Percentiles rank a stretch among this genome's conserved stretches.
Evolutionary conservation across 768 basidiomycete genomes (phyloP).

Genomic region (Mycena maculata): DNA sequence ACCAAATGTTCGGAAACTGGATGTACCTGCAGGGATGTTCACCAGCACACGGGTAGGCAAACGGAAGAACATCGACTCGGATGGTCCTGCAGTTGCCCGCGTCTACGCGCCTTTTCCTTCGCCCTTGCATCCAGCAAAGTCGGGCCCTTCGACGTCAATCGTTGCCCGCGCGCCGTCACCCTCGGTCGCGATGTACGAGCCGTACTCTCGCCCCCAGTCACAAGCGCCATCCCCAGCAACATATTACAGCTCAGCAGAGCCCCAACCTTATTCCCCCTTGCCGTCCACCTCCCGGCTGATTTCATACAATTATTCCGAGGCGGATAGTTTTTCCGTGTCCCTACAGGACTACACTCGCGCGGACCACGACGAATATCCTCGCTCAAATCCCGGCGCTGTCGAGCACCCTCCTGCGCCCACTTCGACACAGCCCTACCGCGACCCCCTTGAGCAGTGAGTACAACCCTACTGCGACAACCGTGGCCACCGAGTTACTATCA

Average conservation of each 20-base stretch:
- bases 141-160: not conserved
- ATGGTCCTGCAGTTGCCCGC: conserved; percentile 38
- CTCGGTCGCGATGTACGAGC: conserved; percentile 26
- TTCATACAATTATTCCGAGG: conserved; percentile 12
- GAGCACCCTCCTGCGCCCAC: conserved; percentile 39
- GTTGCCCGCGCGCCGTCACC: conserved; percentile 7
- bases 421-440: conserved; percentile 27
- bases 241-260: conserved; percentile 38
- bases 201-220: conserved; percentile 22
- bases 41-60: conserved; percentile 73
- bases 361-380: conserved; percentile 32
- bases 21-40: conserved; percentile 76
- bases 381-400: too few species aligned
- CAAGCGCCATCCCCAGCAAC: conserved; percentile 21
- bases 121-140: conserved; percentile 9
- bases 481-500: too few species aligned
- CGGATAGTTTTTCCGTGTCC: conserved; percentile 25
- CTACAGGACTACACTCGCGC: conserved; percentile 55
- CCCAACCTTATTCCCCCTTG: conserved; percentile 56
- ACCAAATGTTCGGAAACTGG: conserved; percentile 64
- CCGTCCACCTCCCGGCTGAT: conserved; percentile 42
- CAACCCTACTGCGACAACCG: too few species aligned
- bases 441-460: too few species aligned
- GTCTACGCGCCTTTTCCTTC: conserved; percentile 36
- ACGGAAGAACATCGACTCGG: conserved; percentile 59